Conservation (phyloP, 306 rosid genomes). For the Malus domestica region ASM211411v1 NC_041798.1:34743501-34744000, state of each 20-base stretch:
- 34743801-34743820: background rate
- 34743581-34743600: background rate
- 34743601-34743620: background rate
- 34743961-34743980: background rate
- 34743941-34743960: background rate
- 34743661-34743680: background rate
- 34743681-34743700: background rate
- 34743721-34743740: background rate
- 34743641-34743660: background rate
- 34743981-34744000: background rate
- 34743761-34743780: background rate
- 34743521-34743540: background rate
- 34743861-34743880: background rate
- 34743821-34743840: background rate
- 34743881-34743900: background rate
- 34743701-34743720: background rate
- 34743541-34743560: background rate
- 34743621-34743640: background rate
- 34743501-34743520: background rate
- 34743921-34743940: background rate
- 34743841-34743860: background rate
- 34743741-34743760: background rate
- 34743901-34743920: background rate
- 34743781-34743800: background rate
- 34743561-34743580: background rate